A percentile compares a stretch with the other conserved stretches of the same genome.
phyloP scores from a whole-genome alignment of 1,284 basidiomycete species.

The Apiotrichum laibachii region DNA sequence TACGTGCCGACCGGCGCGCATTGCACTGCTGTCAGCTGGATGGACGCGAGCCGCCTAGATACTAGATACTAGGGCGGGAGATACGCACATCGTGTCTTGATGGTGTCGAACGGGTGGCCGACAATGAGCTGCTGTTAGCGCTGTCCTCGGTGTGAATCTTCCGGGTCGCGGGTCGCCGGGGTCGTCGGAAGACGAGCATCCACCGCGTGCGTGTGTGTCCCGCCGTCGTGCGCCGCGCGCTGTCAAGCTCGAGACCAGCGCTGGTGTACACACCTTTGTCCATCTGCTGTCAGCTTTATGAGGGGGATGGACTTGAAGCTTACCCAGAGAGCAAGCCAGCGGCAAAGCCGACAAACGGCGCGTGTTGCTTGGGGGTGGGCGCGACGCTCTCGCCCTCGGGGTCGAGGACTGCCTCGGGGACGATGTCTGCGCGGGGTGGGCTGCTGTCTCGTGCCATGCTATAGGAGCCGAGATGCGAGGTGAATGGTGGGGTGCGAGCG shows the following conservation, averaged over 20 bases:
- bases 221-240: too few relatives aligned
- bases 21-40: conserved; percentile 34
- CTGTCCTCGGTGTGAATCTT: too few relatives aligned
- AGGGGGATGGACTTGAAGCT: conserved; percentile 5
- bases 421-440: not conserved
- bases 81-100: conserved; percentile 43
- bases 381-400: conserved; percentile 19
- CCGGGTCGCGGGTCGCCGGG: too few relatives aligned
- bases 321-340: conserved; percentile 48
- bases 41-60: too few relatives aligned
- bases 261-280: conserved; percentile 27
- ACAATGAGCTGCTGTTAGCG: conserved; percentile 20
- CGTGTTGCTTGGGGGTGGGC: conserved; percentile 26
- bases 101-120: conserved; percentile 50
- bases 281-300: conserved; percentile 23
- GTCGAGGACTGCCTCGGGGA: conserved; percentile 20
- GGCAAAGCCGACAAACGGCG: conserved; percentile 46
- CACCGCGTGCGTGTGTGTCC: not conserved
- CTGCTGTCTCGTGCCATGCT: too few relatives aligned
- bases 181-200: not conserved
- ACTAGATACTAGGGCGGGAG: not conserved
- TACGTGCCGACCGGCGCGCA: conserved; percentile 47
- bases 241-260: too few relatives aligned
- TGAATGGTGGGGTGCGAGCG: too few relatives aligned
- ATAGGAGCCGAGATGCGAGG: too few relatives aligned